Base-by-base conservation (phyloP, 805 yeast genomes). In the Ogataea ramenticola region DNA sequence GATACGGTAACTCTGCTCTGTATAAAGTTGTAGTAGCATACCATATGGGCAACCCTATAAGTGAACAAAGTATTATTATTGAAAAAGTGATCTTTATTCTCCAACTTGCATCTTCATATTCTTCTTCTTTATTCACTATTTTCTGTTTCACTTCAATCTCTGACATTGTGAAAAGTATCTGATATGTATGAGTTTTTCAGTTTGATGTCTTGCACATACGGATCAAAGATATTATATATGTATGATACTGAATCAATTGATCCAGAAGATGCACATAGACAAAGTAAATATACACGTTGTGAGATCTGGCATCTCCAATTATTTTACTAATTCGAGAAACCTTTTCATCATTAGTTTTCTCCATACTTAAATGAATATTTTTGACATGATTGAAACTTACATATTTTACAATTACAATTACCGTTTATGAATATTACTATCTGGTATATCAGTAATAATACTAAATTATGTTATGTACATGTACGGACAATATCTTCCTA, bases 41-140 rank as follows among this genome's bases (percentile, higher is more conserved):
- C 79, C 84, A 83, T 43, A 80, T 56, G 5, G 90, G 89, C 6
- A 72, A 52, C 2, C 85, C 88, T 19, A 78, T 48, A 2, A 64
- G 39, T 5, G 58, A 43, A 12, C 66, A 52, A 9, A 63, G 53
- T 1, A 54, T 36, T 9, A 62, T 34, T 26, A 65, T 54, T 2
- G 61, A 52, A 16, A 49, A 17, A 17, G 62, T 49, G 12, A 65
- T 56, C 20, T 49, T 39, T 36, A 55, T 45, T 36, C 57, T 42
- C 26, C 46, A 36, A 2, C 19, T 21, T 7, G 38, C 27, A 22
- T 35, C 38, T 4, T 21, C 5, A 7, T 16, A 5, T 15, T 35
- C 38, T 19, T 35, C 27, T 26, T 22, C 6, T 35, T 12, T 14
- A 12, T 35, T n/a, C 6, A 20, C 30, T 14, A n/a, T 27, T 10